A percentile compares a stretch with the other conserved stretches of the same genome.
phyloP scores from a whole-genome alignment of 148 eudicot genomes.

The Camellia granthamiana region DNA sequence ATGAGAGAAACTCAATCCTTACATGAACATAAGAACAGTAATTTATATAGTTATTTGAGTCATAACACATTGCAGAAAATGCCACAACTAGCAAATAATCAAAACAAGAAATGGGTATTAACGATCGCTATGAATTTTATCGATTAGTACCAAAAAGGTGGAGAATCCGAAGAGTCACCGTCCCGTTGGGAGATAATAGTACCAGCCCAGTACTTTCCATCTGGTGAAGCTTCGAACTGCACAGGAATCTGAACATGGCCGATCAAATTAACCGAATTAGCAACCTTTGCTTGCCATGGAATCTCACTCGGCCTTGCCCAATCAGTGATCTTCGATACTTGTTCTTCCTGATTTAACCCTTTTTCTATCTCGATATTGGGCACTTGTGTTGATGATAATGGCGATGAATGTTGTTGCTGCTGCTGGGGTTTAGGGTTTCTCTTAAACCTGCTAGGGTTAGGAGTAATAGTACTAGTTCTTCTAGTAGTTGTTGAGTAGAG shows the following conservation, averaged over 20 bases:
- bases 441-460: background rate
- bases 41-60: too few relatives aligned
- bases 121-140: background rate
- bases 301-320: slow-evolving; percentile 48
- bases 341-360: background rate
- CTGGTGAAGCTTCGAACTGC: slow-evolving; percentile 27
- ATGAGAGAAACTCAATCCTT: too few relatives aligned
- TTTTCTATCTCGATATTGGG: background rate
- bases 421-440: slow-evolving; percentile 1
- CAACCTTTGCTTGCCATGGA: slow-evolving; percentile 54
- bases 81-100: background rate
- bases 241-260: slow-evolving; percentile 49
- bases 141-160: slow-evolving; percentile 20
- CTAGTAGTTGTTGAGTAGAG: slow-evolving; percentile 11
- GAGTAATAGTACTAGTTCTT: background rate
- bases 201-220: slow-evolving; percentile 58
- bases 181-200: slow-evolving; percentile 42
- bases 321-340: background rate
- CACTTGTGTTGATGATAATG: background rate
- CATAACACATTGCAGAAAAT: background rate
- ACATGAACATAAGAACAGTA: too few relatives aligned
- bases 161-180: background rate
- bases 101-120: background rate
- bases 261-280: slow-evolving; percentile 53
- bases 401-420: background rate